A percentile compares a stretch with the other conserved stretches of the same genome.
phyloP scores from a whole-genome alignment of 2,329 filamentous ascomycete genomes.

The Pseudopyricularia javanii region DNA sequence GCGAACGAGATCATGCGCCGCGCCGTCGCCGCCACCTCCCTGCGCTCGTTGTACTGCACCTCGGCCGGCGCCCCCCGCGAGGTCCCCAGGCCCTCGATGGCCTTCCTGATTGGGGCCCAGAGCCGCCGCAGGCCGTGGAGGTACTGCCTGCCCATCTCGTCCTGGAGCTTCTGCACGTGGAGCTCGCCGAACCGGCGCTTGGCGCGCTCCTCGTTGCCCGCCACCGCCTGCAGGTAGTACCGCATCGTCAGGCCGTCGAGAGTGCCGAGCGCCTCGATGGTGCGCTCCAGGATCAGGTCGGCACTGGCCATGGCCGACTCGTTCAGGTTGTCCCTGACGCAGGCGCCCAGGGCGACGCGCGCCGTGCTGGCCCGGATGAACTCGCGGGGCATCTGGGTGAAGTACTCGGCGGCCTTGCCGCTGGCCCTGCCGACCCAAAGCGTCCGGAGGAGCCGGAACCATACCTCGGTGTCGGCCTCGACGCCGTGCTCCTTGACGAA shows the following conservation, averaged over 20 bases:
- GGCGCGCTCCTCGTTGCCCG: constrained; percentile 31
- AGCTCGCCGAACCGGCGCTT: constrained; percentile 18
- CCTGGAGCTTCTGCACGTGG: constrained; percentile 19
- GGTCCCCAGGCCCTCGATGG: constrained; percentile 15
- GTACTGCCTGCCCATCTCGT: constrained; percentile 37
- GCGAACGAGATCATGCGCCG: constrained; percentile 31
- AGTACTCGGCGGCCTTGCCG: constrained; percentile 41
- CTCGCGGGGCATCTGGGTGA: constrained; percentile 39
- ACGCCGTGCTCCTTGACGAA: constrained; percentile 52
- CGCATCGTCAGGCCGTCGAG: constrained; percentile 40
- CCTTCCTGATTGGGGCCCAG: constrained; percentile 31
- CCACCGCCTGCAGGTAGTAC: constrained; percentile 43
- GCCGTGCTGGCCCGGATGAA: constrained; percentile 42
- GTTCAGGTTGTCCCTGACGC: constrained; percentile 67
- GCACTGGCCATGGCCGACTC: constrained; percentile 54
- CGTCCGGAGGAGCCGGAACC: constrained; percentile 53
- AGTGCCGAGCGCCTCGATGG: constrained; percentile 14
- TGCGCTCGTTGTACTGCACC: constrained; percentile 18
- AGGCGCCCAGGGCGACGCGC: constrained; percentile 61
- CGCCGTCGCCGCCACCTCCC: constrained; percentile 30
- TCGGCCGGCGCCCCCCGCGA: background rate
- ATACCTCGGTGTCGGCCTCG: constrained; percentile 60
- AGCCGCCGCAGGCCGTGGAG: constrained; percentile 34
- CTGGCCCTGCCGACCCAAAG: constrained; percentile 57
- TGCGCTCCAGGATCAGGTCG: constrained; percentile 45